A percentile compares a stretch with the other conserved stretches of the same genome.
Conservation (phyloP, 345 rosid genomes). For the Excoecaria cochinchinensis region DNA sequence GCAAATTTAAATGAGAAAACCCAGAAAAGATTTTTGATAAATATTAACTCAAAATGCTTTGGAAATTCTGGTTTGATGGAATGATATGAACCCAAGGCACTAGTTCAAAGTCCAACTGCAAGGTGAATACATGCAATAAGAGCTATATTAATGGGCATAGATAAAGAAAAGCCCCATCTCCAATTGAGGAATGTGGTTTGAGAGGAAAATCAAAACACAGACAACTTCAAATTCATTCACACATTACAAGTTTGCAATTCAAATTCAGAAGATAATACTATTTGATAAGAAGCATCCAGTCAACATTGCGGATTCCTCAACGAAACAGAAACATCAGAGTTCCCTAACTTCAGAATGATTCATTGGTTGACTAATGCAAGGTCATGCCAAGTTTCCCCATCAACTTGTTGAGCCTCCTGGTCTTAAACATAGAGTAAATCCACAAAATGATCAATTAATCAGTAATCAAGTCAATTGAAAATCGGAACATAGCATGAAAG, state of each 20-base stretch:
- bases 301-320: neutral
- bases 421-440: slow-evolving; percentile 40
- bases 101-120: neutral
- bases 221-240: neutral
- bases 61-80: too few species aligned
- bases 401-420: slow-evolving; percentile 66
- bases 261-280: neutral
- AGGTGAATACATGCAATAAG: neutral
- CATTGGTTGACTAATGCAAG: slow-evolving; percentile 68
- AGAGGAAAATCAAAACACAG: too few species aligned
- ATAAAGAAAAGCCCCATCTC: neutral
- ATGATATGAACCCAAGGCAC: neutral
- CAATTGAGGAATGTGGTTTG: neutral
- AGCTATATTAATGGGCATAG: neutral
- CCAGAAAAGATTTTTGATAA: too few species aligned
- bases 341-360: slow-evolving; percentile 5
- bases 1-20: too few species aligned
- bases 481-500: neutral
- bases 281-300: neutral
- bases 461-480: neutral
- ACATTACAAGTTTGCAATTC: neutral
- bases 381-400: slow-evolving; percentile 77
- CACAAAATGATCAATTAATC: neutral
- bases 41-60: too few species aligned
- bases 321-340: neutral